Percentiles rank a stretch among this genome's conserved stretches.
phyloP scores from a whole-genome alignment of 2,329 filamentous ascomycete genomes.

The Helotiales sp. region DNA sequence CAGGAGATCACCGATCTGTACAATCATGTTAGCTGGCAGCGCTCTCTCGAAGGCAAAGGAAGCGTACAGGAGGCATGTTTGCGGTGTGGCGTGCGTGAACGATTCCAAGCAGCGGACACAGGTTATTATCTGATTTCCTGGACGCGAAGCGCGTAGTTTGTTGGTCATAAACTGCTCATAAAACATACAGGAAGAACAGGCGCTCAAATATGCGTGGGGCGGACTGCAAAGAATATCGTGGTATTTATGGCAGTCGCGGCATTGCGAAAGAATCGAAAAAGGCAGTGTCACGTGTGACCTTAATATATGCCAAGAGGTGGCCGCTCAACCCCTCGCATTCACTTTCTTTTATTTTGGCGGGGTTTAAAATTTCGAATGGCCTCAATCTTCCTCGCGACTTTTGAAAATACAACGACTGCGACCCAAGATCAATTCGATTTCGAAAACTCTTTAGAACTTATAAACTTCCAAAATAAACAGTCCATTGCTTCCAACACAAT shows the following conservation, averaged over 20 bases:
- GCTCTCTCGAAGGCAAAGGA: background rate
- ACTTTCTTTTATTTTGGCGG: background rate
- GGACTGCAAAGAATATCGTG: background rate
- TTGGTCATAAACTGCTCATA: constrained; percentile 6
- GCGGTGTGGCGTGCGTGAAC: constrained; percentile 1
- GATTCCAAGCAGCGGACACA: background rate
- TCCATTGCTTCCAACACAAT: background rate
- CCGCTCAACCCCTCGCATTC: background rate
- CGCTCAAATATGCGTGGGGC: background rate
- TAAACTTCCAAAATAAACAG: background rate
- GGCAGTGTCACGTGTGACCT: constrained; percentile 2
- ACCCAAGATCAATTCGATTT: background rate
- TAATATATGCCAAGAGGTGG: background rate
- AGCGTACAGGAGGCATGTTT: constrained; percentile 19
- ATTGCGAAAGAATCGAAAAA: background rate
- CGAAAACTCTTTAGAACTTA: background rate
- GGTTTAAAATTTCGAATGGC: background rate
- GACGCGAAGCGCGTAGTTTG: constrained; percentile 9
- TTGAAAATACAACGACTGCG: background rate
- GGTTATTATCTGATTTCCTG: background rate
- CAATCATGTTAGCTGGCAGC: background rate
- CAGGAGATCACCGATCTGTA: constrained; percentile 61
- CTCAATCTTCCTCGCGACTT: background rate
- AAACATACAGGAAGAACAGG: constrained; percentile 8
- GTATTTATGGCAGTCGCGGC: background rate